These are phyloP conservation scores for Candida sojae DNA, from an alignment of 1,139 yeast genomes.

Conservation along the genomic window DNA sequence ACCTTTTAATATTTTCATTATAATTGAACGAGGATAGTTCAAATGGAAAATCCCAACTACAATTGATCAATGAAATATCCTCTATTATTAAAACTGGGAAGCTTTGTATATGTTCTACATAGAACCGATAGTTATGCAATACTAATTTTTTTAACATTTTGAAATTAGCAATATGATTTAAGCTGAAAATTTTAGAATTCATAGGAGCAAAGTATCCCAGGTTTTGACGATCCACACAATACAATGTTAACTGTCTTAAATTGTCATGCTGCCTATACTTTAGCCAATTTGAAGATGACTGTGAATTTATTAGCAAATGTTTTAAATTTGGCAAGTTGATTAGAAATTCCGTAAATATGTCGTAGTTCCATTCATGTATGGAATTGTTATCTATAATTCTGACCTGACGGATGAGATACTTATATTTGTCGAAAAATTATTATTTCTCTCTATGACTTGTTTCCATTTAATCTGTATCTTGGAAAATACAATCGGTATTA, in stretches of 20 bases:
- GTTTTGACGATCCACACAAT: conserved; percentile 19
- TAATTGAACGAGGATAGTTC: conserved; percentile 33
- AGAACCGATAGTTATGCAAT: conserved; percentile 33
- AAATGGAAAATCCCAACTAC: conserved; percentile 51
- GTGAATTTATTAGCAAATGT: conserved; percentile 30
- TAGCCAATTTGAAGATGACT: conserved; percentile 44
- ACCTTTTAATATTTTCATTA: conserved; percentile 19
- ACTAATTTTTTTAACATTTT: conserved; percentile 20
- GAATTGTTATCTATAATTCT: conserved; percentile 37
- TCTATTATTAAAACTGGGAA: conserved; percentile 11
- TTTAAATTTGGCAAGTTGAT: conserved; percentile 23
- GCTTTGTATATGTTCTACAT: conserved; percentile 24
- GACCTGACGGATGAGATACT: conserved; percentile 18
- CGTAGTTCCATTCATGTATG: conserved; percentile 45
- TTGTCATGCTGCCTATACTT: conserved; percentile 30
- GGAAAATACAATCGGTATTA: conserved; percentile 24
- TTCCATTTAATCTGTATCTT: conserved; percentile 34
- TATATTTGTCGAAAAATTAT: conserved; percentile 11
- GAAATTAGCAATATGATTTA: conserved; percentile 33
- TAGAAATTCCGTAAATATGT: conserved; percentile 26
- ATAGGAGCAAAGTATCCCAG: conserved; percentile 1
- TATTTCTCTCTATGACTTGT: conserved; percentile 10
- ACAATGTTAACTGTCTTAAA: conserved; percentile 25
- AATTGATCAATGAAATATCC: conserved; percentile 27
- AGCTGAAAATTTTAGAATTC: conserved; percentile 29